Conservation (phyloP, 495 filamentous ascomycete genomes). For the Podospora appendiculata region DNA sequence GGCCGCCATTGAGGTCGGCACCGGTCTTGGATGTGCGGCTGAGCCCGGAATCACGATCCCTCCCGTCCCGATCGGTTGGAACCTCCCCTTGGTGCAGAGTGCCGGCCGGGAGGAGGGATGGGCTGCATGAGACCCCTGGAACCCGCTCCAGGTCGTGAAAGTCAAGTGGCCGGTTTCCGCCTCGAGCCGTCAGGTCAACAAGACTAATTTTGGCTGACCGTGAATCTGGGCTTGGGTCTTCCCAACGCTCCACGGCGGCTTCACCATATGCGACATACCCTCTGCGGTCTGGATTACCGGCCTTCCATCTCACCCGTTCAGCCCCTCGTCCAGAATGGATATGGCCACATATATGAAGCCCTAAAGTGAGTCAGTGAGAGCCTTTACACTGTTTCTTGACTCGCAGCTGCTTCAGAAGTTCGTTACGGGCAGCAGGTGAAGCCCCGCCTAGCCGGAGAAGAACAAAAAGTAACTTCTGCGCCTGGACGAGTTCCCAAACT, state of each 20-base stretch:
- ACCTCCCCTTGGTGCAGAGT: background rate
- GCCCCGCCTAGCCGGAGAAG: too few species aligned
- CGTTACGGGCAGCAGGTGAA: too few species aligned
- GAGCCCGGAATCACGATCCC: background rate
- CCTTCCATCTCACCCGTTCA: slow-evolving; percentile 51
- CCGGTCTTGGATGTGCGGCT: background rate
- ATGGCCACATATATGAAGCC: slow-evolving; percentile 83
- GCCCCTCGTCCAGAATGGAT: slow-evolving; percentile 62
- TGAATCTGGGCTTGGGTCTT: slow-evolving; percentile 27
- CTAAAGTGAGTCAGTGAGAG: too few species aligned
- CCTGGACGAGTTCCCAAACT: too few species aligned
- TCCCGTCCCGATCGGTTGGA: background rate
- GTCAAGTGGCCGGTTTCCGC: slow-evolving; percentile 23
- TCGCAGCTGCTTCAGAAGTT: too few species aligned
- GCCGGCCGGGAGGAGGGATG: background rate
- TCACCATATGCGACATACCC: slow-evolving; percentile 18
- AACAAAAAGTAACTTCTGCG: too few species aligned
- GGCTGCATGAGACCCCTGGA: slow-evolving; percentile 14
- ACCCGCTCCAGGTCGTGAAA: slow-evolving; percentile 5
- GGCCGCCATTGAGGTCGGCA: background rate
- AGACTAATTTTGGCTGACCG: slow-evolving; percentile 34
- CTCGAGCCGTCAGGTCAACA: slow-evolving; percentile 31
- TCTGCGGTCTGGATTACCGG: slow-evolving; percentile 4
- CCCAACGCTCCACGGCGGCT: slow-evolving; percentile 23
- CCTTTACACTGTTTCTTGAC: too few species aligned